Percentiles rank a stretch among this genome's conserved stretches.
Evolutionary conservation across 805 yeast species (phyloP).

Genomic region (Pichia heedii): DNA sequence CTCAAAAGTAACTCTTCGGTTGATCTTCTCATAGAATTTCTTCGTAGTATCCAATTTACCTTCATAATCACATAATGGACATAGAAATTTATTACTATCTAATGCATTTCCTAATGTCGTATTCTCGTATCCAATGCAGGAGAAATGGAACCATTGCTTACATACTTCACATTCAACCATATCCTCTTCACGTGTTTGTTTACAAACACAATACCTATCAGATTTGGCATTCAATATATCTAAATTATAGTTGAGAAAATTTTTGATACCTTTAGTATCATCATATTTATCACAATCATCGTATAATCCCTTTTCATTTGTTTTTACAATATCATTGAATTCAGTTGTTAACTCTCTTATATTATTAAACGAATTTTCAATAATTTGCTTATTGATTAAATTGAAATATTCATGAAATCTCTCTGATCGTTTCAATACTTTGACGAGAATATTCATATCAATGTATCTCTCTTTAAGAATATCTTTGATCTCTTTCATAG

Average conservation of each 20-base stretch:
- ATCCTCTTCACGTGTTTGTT: slow-evolving; percentile 46
- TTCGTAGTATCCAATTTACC: slow-evolving; percentile 14
- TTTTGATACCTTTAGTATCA: slow-evolving; percentile 2
- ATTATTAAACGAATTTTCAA: slow-evolving; percentile 1
- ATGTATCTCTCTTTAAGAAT: neutral
- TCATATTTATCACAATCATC: slow-evolving; percentile 1
- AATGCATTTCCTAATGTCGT: neutral
- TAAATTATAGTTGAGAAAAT: slow-evolving; percentile 7
- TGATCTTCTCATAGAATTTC: slow-evolving; percentile 7
- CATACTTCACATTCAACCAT: slow-evolving; percentile 69
- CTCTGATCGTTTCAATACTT: neutral
- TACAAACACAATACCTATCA: slow-evolving; percentile 48
- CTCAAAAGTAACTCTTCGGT: slow-evolving; percentile 1
- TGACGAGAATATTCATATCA: neutral
- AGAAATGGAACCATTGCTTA: slow-evolving; percentile 62
- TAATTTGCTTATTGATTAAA: slow-evolving; percentile 1
- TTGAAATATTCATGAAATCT: slow-evolving; percentile 1
- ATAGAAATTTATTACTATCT: slow-evolving; percentile 32
- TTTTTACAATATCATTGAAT: neutral
- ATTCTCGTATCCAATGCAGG: slow-evolving; percentile 38
- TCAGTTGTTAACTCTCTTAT: slow-evolving; percentile 5
- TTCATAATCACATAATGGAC: slow-evolving; percentile 45
- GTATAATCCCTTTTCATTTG: slow-evolving; percentile 8
- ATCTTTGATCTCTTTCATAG: neutral
- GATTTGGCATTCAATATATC: slow-evolving; percentile 13